A percentile compares a stretch with the other conserved stretches of the same genome.
phyloP scores from a whole-genome alignment of 306 rosid species.

The Dalbergia cultrata region DNA sequence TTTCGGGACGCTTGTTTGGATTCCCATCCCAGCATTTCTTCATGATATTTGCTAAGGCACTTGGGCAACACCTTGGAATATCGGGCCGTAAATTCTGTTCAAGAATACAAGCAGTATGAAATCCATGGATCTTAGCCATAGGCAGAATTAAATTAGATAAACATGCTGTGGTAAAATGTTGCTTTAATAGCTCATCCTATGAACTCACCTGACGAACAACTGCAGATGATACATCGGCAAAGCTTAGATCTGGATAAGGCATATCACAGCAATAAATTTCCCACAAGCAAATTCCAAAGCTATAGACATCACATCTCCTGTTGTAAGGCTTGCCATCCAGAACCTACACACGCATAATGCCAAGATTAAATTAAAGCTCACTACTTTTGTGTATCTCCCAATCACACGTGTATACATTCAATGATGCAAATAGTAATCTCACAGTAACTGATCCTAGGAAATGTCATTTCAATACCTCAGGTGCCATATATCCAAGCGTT shows the following conservation, averaged over 20 bases:
- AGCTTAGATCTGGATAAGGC: constrained; percentile 87
- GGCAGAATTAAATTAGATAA: background rate
- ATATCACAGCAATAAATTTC: constrained; percentile 91
- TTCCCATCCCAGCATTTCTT: constrained; percentile 82
- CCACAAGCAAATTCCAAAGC: constrained; percentile 95
- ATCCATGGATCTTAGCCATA: constrained; percentile 1
- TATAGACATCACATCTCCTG: constrained; percentile 87
- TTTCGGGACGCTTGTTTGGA: constrained; percentile 80
- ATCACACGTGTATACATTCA: background rate
- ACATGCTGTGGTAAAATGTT: background rate
- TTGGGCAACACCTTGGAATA: constrained; percentile 84
- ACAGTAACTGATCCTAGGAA: constrained; percentile 14
- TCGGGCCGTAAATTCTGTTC: constrained; percentile 83
- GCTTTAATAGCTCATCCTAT: background rate
- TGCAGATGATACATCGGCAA: constrained; percentile 77
- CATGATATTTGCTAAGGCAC: constrained; percentile 65
- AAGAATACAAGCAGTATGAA: constrained; percentile 22
- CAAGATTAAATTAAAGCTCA: constrained; percentile 41
- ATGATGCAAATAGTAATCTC: background rate
- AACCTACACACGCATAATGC: constrained; percentile 61
- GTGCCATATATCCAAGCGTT: constrained; percentile 95
- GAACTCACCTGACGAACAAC: constrained; percentile 75
- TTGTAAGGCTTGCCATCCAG: constrained; percentile 93
- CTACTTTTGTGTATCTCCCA: background rate
- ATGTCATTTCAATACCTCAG: constrained; percentile 67